phyloP scores from a whole-genome alignment of 345 rosid genomes.

The Raphanus raphanistrum region DNA sequence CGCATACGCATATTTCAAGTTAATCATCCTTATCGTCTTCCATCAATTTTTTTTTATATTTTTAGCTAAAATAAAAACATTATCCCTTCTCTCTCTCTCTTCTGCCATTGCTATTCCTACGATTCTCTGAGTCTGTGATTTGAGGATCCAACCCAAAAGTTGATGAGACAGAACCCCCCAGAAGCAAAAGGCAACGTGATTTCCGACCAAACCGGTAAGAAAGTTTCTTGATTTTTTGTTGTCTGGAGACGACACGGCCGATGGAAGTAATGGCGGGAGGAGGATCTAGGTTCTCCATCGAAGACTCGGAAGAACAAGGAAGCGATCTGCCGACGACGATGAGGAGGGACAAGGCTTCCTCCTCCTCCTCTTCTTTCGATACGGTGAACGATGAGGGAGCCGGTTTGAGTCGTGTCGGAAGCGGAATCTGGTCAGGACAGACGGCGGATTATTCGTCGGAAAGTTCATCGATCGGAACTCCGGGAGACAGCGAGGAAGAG shows the following conservation, averaged over 20 bases:
- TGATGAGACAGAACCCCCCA: constrained; percentile 20
- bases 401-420: constrained; percentile 24
- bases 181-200: not conserved
- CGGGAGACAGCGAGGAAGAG: constrained; percentile 48
- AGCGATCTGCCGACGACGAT: constrained; percentile 34
- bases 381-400: constrained; percentile 11
- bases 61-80: constrained; percentile 10
- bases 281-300: constrained; percentile 51
- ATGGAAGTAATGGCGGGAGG: constrained; percentile 57
- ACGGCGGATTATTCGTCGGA: constrained; percentile 45
- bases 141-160: constrained; percentile 14
- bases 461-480: constrained; percentile 68
- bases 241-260: not conserved
- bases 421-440: constrained; percentile 35
- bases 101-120: constrained; percentile 34
- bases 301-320: constrained; percentile 38
- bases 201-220: constrained; percentile 11
- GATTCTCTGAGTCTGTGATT: constrained; percentile 31
- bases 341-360: constrained; percentile 22
- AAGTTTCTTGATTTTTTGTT: not conserved
- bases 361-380: constrained; percentile 14
- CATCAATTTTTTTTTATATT: not conserved
- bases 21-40: constrained; percentile 25
- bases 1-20: not conserved
- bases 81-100: constrained; percentile 29